A percentile compares a stretch with the other conserved stretches of the same genome.
These are phyloP conservation scores for Coemansia interrupta DNA, from an alignment of 192 early-diverging fungal genomes.

Conservation along the genomic window DNA sequence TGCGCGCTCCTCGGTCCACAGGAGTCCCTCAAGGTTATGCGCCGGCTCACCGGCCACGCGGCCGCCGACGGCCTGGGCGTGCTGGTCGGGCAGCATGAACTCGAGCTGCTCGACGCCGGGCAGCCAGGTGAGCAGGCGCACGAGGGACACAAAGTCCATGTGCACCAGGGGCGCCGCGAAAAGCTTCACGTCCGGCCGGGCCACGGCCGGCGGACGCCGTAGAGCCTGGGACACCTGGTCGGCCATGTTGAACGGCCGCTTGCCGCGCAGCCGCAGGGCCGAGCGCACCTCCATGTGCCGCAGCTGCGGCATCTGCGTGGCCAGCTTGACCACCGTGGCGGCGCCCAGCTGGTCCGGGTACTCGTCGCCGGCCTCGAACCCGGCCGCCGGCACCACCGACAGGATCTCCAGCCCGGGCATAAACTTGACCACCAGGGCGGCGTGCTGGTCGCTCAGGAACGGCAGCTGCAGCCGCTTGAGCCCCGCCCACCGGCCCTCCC, in stretches of 20 bases:
- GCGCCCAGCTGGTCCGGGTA: slow-evolving; percentile 37
- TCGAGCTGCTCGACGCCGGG: slow-evolving; percentile 49
- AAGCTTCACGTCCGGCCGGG: slow-evolving; percentile 39
- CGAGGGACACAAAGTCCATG: slow-evolving; percentile 46
- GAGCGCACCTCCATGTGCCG: slow-evolving; percentile 48
- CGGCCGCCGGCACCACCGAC: slow-evolving; percentile 34
- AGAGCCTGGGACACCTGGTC: slow-evolving; percentile 32
- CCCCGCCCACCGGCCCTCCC: slow-evolving; percentile 37
- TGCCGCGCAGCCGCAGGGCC: slow-evolving; percentile 33
- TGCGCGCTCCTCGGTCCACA: slow-evolving; percentile 40
- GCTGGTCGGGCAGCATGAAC: slow-evolving; percentile 43
- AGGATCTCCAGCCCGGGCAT: slow-evolving; percentile 52
- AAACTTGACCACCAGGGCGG: slow-evolving; percentile 43
- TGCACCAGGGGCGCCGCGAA: slow-evolving; percentile 37
- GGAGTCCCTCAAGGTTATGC: slow-evolving; percentile 43
- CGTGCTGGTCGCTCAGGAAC: slow-evolving; percentile 50
- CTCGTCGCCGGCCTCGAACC: slow-evolving; percentile 49
- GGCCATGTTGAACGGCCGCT: slow-evolving; percentile 35
- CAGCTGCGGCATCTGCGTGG: slow-evolving; percentile 39
- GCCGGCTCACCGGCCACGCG: slow-evolving; percentile 5
- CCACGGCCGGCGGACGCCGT: slow-evolving; percentile 22
- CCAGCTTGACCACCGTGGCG: slow-evolving; percentile 27
- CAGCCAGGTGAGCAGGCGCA: slow-evolving; percentile 31
- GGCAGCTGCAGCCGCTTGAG: slow-evolving; percentile 49
- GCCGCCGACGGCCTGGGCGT: slow-evolving; percentile 3